These are phyloP conservation scores for Colletotrichum cordylinicola DNA, from an alignment of 2,329 filamentous ascomycete species.

Conservation along the genomic window DNA sequence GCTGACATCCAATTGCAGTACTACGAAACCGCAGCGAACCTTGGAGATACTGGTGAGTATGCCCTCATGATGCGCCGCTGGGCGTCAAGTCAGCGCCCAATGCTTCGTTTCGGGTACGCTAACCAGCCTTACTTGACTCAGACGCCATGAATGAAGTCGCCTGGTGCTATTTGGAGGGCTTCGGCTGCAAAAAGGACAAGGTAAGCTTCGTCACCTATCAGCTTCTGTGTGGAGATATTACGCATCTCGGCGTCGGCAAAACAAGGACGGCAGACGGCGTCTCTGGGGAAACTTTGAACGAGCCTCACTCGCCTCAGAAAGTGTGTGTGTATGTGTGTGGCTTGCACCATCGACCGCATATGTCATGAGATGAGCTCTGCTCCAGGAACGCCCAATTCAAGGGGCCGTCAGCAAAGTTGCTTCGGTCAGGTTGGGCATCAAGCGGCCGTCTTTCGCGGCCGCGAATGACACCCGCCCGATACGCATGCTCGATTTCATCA, in stretches of 20 bases:
- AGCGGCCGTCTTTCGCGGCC: conserved; percentile 26
- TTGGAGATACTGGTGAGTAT: conserved; percentile 80
- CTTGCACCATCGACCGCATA: neutral
- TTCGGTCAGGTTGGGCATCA: conserved; percentile 41
- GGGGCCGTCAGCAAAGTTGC: neutral
- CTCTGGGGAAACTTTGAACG: neutral
- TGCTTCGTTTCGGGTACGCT: conserved; percentile 1
- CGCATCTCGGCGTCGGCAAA: neutral
- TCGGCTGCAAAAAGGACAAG: conserved; percentile 98
- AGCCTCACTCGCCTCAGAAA: conserved; percentile 5
- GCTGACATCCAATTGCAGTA: conserved; percentile 61
- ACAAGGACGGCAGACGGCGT: neutral
- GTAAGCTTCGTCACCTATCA: conserved; percentile 60
- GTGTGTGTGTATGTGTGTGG: neutral
- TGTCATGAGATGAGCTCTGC: conserved; percentile 19
- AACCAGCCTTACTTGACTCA: conserved; percentile 33
- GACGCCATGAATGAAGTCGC: conserved; percentile 98
- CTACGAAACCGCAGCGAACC: conserved; percentile 95
- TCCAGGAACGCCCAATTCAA: neutral
- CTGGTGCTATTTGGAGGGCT: conserved; percentile 97
- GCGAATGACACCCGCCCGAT: neutral
- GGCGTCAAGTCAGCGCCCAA: conserved; percentile 10
- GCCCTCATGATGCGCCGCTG: neutral
- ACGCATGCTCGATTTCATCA: conserved; percentile 30
- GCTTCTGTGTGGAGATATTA: conserved; percentile 25